phyloP scores from a whole-genome alignment of 331 rosid species.

The Stylosanthes scabra region DNA sequence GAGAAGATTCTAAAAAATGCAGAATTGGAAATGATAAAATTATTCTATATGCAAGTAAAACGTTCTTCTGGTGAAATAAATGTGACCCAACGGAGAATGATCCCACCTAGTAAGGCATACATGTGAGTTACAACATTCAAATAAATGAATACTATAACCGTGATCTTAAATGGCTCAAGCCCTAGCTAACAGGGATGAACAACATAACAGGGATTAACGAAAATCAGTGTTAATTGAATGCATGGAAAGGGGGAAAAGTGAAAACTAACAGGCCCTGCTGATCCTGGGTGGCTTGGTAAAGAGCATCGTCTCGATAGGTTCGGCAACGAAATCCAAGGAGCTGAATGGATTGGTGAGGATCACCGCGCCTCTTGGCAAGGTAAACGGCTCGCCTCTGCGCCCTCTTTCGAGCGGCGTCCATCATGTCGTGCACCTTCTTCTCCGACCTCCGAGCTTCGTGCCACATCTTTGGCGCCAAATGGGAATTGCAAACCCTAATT shows the following conservation, averaged over 20 bases:
- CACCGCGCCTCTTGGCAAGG: slow-evolving; percentile 95
- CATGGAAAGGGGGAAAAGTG: not conserved
- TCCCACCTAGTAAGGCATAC: too few relatives aligned
- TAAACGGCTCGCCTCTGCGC: slow-evolving; percentile 95
- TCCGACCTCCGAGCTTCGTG: slow-evolving; percentile 98
- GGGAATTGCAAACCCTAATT: slow-evolving; percentile 43
- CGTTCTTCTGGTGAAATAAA: not conserved
- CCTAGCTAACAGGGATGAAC: not conserved
- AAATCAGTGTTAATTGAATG: not conserved
- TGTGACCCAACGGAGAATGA: too few relatives aligned
- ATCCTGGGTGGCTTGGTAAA: slow-evolving; percentile 93
- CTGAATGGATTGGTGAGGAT: slow-evolving; percentile 94
- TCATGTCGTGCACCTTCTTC: slow-evolving; percentile 98
- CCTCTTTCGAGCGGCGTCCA: slow-evolving; percentile 99
- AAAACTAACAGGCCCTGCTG: slow-evolving; percentile 95
- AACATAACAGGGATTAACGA: not conserved
- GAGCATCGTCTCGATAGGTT: slow-evolving; percentile 86
- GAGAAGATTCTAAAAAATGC: not conserved
- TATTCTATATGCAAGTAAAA: not conserved
- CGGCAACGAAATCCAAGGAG: slow-evolving; percentile 78
- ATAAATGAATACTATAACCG: not conserved
- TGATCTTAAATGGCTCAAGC: slow-evolving; percentile 1
- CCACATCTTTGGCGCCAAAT: slow-evolving; percentile 67
- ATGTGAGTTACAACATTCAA: not conserved
- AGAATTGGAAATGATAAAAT: not conserved